phyloP scores from a whole-genome alignment of 306 rosid species.

The Dicorynia guianensis region DNA sequence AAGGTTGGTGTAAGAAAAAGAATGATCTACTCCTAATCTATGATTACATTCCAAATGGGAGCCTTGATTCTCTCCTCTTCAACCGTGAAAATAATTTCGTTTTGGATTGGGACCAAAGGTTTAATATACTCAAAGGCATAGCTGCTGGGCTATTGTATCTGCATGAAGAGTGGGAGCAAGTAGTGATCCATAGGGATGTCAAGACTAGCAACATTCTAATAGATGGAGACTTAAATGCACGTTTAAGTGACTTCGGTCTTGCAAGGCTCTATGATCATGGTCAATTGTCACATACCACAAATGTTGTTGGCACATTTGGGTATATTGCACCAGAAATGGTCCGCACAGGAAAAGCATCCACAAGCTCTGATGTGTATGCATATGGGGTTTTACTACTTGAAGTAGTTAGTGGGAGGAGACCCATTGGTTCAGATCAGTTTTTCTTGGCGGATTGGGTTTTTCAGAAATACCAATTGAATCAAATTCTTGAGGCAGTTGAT shows the following conservation, averaged over 20 bases:
- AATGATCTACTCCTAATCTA: slow-evolving; percentile 67
- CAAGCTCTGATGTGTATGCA: slow-evolving; percentile 67
- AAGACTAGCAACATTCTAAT: slow-evolving; percentile 71
- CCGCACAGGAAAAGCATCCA: slow-evolving; percentile 65
- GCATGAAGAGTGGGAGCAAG: slow-evolving; percentile 82
- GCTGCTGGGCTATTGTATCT: slow-evolving; percentile 73
- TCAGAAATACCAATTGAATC: slow-evolving; percentile 45
- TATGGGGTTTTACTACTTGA: slow-evolving; percentile 76
- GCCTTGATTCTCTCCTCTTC: slow-evolving; percentile 58
- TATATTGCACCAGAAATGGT: slow-evolving; percentile 77
- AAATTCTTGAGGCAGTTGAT: slow-evolving; percentile 53
- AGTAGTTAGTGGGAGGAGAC: slow-evolving; percentile 64
- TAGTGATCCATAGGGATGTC: slow-evolving; percentile 76
- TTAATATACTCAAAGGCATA: slow-evolving; percentile 65
- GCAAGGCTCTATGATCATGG: slow-evolving; percentile 74
- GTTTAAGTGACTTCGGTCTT: slow-evolving; percentile 79
- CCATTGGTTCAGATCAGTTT: slow-evolving; percentile 50
- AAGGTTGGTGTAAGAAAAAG: slow-evolving; percentile 85
- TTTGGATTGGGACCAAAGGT: slow-evolving; percentile 63
- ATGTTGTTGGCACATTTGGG: slow-evolving; percentile 80
- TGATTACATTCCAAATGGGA: slow-evolving; percentile 70
- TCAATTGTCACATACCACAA: slow-evolving; percentile 66
- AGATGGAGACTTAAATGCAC: slow-evolving; percentile 56
- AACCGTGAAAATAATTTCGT: slow-evolving; percentile 38
- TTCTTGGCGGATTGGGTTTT: slow-evolving; percentile 67